A percentile compares a stretch with the other conserved stretches of the same genome.
Conservation (phyloP, 768 basidiomycete genomes). For the Lactifluus subvellereus region DNA sequence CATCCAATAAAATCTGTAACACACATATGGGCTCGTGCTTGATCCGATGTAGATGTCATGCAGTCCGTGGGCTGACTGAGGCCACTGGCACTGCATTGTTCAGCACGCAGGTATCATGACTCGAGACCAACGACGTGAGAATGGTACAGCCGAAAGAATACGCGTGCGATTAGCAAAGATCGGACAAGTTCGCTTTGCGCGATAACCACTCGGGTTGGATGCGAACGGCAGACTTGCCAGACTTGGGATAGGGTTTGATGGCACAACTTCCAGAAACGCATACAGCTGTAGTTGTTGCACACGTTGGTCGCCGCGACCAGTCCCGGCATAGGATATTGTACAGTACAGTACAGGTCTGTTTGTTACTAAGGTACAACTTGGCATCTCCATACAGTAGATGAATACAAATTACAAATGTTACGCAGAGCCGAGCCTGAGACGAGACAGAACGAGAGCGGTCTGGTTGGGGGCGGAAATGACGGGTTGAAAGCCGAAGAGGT, state of each 20-base stretch:
- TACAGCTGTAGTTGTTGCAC: background rate
- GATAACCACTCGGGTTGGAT: background rate
- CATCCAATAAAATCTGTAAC: background rate
- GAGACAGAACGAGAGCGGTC: background rate
- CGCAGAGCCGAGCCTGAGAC: background rate
- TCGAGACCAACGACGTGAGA: conserved; percentile 3
- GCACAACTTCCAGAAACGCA: too few species aligned
- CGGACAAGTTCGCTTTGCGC: background rate
- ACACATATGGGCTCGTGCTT: background rate
- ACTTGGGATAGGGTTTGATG: background rate
- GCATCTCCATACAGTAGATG: too few species aligned
- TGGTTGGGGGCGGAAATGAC: background rate
- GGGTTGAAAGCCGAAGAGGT: conserved; percentile 8
- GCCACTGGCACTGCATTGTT: background rate
- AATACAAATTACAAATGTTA: background rate
- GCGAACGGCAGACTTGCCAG: background rate
- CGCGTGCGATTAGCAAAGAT: background rate
- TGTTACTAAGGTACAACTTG: too few species aligned
- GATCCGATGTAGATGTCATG: conserved; percentile 6
- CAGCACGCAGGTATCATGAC: background rate
- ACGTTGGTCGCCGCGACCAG: background rate
- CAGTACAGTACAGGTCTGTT: too few species aligned
- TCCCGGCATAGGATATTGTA: too few species aligned
- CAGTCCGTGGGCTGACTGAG: background rate
- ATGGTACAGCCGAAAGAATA: background rate